Percentiles rank a stretch among this genome's conserved stretches.
These are phyloP conservation scores for Monosporozyma siamensis DNA, from an alignment of 805 yeast genomes.

Conservation along the genomic window DNA sequence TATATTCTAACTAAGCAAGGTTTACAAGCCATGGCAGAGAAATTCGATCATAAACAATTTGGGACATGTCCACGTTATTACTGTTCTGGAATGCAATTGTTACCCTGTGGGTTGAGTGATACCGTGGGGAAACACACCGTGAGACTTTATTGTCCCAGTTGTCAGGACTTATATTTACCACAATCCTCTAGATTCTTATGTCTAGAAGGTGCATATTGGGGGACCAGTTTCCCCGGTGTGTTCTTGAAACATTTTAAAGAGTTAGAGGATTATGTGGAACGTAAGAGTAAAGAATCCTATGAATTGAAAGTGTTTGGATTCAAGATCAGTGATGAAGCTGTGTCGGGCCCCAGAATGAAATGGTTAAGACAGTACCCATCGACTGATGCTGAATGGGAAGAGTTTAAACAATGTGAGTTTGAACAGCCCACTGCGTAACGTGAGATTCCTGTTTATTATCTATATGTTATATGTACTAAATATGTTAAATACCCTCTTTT, in stretches of 20 bases:
- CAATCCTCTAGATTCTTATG: constrained; percentile 76
- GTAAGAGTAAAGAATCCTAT: constrained; percentile 43
- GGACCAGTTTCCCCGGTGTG: constrained; percentile 90
- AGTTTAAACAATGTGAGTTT: constrained; percentile 57
- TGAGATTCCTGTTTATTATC: too few species aligned
- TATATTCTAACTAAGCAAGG: constrained; percentile 86
- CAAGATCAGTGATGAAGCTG: constrained; percentile 60
- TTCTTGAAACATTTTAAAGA: constrained; percentile 89
- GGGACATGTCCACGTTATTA: constrained; percentile 86
- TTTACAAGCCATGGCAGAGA: constrained; percentile 83
- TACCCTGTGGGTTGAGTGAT: constrained; percentile 89
- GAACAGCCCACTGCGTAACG: constrained; percentile 34
- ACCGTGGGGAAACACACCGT: constrained; percentile 88
- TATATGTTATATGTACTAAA: too few species aligned
- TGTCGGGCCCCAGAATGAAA: constrained; percentile 87
- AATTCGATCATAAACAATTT: constrained; percentile 79
- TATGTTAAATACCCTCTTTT: constrained; percentile 6
- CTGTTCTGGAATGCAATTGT: constrained; percentile 81
- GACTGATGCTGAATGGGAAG: constrained; percentile 50
- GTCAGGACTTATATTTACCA: constrained; percentile 85
- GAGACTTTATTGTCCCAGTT: constrained; percentile 86
- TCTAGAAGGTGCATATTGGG: constrained; percentile 95
- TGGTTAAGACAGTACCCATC: constrained; percentile 83
- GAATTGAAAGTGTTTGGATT: constrained; percentile 84
- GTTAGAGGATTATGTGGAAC: constrained; percentile 63